Evolutionary conservation across 768 basidiomycete genomes (phyloP).

Genomic region (Strobilomyces dryophilus): DNA sequence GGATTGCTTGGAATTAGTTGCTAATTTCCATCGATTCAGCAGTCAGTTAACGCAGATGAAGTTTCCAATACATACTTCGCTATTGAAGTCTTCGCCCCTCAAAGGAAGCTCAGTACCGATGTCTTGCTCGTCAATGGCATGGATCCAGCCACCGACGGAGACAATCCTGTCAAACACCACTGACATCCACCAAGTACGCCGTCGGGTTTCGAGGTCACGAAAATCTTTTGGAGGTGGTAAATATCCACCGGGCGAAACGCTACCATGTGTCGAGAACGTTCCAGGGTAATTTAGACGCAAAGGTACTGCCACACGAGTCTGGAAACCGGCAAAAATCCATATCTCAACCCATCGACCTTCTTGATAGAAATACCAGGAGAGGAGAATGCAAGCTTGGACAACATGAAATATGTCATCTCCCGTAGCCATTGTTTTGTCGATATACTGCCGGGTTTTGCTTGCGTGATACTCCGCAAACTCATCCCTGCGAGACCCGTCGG

Average conservation of each 20-base stretch:
- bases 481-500: slow-evolving; percentile 77
- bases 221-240: slow-evolving; percentile 74
- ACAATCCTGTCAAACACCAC: slow-evolving; percentile 82
- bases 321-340: slow-evolving; percentile 87
- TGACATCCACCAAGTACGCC: slow-evolving; percentile 91
- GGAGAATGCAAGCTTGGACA: slow-evolving; percentile 80
- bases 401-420: slow-evolving; percentile 85
- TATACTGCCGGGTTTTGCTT: slow-evolving; percentile 81
- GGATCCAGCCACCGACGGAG: slow-evolving; percentile 81
- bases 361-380: slow-evolving; percentile 90
- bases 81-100: slow-evolving; percentile 70
- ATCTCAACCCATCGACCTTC: slow-evolving; percentile 90
- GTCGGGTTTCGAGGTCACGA: slow-evolving; percentile 70
- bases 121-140: slow-evolving; percentile 79
- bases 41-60: slow-evolving; percentile 1
- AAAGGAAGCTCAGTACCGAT: slow-evolving; percentile 82
- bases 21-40: slow-evolving; percentile 34
- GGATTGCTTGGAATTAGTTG: slow-evolving; percentile 62
- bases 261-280: slow-evolving; percentile 67
- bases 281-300: slow-evolving; percentile 83
- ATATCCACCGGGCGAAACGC: slow-evolving; percentile 72
- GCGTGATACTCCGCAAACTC: slow-evolving; percentile 86
- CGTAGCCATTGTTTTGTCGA: slow-evolving; percentile 87
- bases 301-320: slow-evolving; percentile 77
- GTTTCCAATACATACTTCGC: slow-evolving; percentile 56